phyloP scores from a whole-genome alignment of 495 filamentous ascomycete genomes.

The Penicillium bovifimosum region DNA sequence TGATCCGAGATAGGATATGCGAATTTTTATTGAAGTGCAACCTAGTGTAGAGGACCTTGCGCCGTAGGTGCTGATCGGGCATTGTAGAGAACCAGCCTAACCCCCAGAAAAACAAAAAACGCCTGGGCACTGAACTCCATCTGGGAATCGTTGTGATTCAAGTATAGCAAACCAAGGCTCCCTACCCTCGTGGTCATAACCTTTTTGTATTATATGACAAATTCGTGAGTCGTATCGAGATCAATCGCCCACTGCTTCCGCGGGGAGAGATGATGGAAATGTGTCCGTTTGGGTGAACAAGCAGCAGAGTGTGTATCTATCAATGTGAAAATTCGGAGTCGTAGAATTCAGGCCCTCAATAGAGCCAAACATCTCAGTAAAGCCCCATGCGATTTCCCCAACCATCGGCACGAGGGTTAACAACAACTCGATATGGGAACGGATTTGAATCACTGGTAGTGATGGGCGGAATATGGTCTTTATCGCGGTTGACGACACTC shows the following conservation, averaged over 20 bases:
- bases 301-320: neutral
- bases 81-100: neutral
- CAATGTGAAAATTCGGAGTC: neutral
- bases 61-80: neutral
- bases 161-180: neutral
- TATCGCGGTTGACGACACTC: slow-evolving; percentile 75
- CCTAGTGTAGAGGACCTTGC: neutral
- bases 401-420: slow-evolving; percentile 71
- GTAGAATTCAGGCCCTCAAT: neutral
- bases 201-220: neutral
- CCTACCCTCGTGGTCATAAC: neutral
- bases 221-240: slow-evolving; percentile 4
- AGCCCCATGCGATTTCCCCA: slow-evolving; percentile 79
- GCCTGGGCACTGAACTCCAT: neutral
- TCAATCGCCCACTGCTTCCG: neutral
- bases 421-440: slow-evolving; percentile 87
- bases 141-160: neutral
- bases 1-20: neutral
- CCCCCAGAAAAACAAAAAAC: neutral
- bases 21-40: neutral
- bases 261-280: neutral
- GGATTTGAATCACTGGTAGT: slow-evolving; percentile 89
- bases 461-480: slow-evolving; percentile 96
- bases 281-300: neutral
- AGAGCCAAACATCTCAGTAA: slow-evolving; percentile 44